Percentiles rank a stretch among this genome's conserved stretches.
phyloP scores from a whole-genome alignment of 2,329 filamentous ascomycete species.

The Botrytis tulipae region DNA sequence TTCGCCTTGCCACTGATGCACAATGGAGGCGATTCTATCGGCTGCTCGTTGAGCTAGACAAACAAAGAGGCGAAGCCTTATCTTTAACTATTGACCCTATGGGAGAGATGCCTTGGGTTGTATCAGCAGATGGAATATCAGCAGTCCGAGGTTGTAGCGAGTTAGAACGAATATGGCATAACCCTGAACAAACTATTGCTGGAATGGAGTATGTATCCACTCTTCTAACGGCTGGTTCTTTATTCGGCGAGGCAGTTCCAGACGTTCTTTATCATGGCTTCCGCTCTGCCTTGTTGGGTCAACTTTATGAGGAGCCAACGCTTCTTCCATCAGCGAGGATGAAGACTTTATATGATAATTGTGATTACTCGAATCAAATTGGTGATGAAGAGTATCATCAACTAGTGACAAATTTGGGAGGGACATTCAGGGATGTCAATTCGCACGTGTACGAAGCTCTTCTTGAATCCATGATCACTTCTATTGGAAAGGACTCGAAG shows the following conservation, averaged over 20 bases:
- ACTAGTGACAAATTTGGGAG: slow-evolving; percentile 67
- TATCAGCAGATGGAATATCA: slow-evolving; percentile 78
- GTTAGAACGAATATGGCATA: slow-evolving; percentile 73
- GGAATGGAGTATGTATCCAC: slow-evolving; percentile 56
- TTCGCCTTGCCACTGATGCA: slow-evolving; percentile 68
- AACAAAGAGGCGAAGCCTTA: slow-evolving; percentile 77
- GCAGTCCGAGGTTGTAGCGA: slow-evolving; percentile 76
- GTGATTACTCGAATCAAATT: slow-evolving; percentile 74
- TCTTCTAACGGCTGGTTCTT: slow-evolving; percentile 66
- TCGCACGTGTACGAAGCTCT: slow-evolving; percentile 55
- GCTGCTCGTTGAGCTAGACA: slow-evolving; percentile 81
- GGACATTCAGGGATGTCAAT: slow-evolving; percentile 59
- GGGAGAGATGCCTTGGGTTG: slow-evolving; percentile 74
- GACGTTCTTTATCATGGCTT: slow-evolving; percentile 67
- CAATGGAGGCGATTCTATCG: slow-evolving; percentile 93
- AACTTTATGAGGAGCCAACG: slow-evolving; percentile 72
- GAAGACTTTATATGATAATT: slow-evolving; percentile 73
- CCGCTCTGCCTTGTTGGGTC: slow-evolving; percentile 63
- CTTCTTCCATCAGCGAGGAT: slow-evolving; percentile 72
- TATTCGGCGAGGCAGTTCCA: slow-evolving; percentile 69
- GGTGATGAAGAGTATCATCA: slow-evolving; percentile 76
- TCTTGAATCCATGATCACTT: slow-evolving; percentile 47
- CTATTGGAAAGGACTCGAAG: slow-evolving; percentile 37
- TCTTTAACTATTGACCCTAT: slow-evolving; percentile 72
- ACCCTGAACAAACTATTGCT: slow-evolving; percentile 49